phyloP scores from a whole-genome alignment of 2,329 filamentous ascomycete genomes.

The Fusarium temperatum region DNA sequence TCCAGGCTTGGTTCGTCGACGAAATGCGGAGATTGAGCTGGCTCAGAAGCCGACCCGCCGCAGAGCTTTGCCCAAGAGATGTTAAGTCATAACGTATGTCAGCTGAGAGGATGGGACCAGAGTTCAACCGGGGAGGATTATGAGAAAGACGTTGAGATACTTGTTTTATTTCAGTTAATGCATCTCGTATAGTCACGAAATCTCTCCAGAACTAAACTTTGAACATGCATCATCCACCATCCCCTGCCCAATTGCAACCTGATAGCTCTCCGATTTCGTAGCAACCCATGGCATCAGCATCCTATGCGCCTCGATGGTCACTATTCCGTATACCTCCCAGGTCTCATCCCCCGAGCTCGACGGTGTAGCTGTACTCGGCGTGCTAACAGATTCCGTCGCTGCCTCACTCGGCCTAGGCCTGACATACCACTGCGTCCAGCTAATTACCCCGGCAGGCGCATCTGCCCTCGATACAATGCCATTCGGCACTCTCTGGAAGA shows the following conservation, averaged over 20 bases:
- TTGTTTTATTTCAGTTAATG: neutral
- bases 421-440: conserved; percentile 51
- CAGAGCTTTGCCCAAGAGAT: conserved; percentile 21
- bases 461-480: conserved; percentile 54
- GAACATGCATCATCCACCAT: conserved; percentile 24
- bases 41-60: conserved; percentile 16
- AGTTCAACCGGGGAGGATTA: neutral
- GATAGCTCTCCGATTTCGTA: conserved; percentile 25
- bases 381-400: conserved; percentile 6
- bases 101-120: neutral
- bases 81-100: neutral
- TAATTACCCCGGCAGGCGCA: conserved; percentile 52
- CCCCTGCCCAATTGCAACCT: conserved; percentile 10
- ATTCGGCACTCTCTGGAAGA: conserved; percentile 52
- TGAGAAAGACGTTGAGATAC: neutral
- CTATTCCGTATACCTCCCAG: conserved; percentile 45
- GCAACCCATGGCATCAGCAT: conserved; percentile 46
- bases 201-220: neutral
- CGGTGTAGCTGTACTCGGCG: conserved; percentile 29
- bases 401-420: conserved; percentile 8
- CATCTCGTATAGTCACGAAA: neutral
- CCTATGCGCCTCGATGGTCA: conserved; percentile 44
- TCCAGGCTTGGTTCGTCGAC: conserved; percentile 52
- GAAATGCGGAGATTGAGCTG: conserved; percentile 56
- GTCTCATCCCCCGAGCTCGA: conserved; percentile 23